Evolutionary conservation across 257 asterid species (phyloP), one percentile per base, ranked within the genome.

Genomic region (Petunia axillaris): DNA sequence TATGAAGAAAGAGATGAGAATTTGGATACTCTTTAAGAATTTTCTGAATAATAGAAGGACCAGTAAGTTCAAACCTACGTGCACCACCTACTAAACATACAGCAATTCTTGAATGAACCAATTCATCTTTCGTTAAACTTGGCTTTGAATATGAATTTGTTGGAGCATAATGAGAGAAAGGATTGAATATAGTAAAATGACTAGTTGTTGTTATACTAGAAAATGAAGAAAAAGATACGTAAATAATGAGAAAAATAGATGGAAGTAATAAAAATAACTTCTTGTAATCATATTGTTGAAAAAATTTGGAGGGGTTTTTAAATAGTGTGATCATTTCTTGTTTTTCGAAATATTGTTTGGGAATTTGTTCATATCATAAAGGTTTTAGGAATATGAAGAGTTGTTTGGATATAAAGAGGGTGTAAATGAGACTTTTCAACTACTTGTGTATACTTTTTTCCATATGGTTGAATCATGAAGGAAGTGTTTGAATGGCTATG

Each of bases 21-120:
- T 92, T 89, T 0, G 80, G 82, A 85, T 94, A 91, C 10, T 87
- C 94, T 0, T 83, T 71, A 6, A 96, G 93, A 81, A 96, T 84
- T 85, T 87, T 89, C 35, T 90, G 89, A 5, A 96, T 48, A 46
- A 96, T 94, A 66, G 98, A 96, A 8, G 98, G 98, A 1, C 99
- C 98, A 9, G 99, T 91, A 35, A 96, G 93, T 87, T 96, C 99
- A 83, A 96, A 96, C 37, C 98, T 89, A 63, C 99, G 86, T 44
- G 99, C 99, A 76, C 99, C 99, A 40, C 99, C 99, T 10, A 96
- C 98, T 88, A 96, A 84, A 81, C 99, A 96, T 11, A 96, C 98
- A 11, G 97, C 99, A 13, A 96, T 92, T 81, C 95, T 89, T 46
- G 97, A 79, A 73, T 85, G 82, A 6, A 80, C 81, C 58, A 86